Base-by-base conservation (phyloP, 2,329 filamentous ascomycete genomes). In the Hymenoscyphus salicellus region DNA sequence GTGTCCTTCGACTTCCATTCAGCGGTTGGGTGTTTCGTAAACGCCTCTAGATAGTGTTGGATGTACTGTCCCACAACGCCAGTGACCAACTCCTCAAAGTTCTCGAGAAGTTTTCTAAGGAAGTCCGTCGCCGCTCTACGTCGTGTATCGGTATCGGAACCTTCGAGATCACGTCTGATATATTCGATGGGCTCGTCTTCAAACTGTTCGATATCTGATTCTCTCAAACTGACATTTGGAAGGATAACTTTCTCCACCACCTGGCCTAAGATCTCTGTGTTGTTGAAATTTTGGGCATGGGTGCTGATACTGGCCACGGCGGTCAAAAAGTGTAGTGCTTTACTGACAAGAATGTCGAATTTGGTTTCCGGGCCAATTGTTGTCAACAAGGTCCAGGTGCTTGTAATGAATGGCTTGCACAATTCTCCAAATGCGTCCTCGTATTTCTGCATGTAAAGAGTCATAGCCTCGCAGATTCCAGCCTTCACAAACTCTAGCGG, bases 171-270 rank as follows among this genome's bases (percentile, higher is more conserved):
- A 73, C 93, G 86, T 68, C 95, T 86, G 74, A 99, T 99, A 75
- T 96, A 99, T 77, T 99, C 95, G 70, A 99, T 99, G 0, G 95
- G 95, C 80, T 99, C 96, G 75, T 99, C 96, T 76, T 99, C 95
- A 72, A 99, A 98, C 70, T 97, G 84, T 77, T 99, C 95, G 62
- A 97, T 85, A 70, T 99, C 96, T 0, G 93, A 95, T 73, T 97
- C 95, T 70, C 96, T 88, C 66, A 99, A 81, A 17, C 90, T 90
- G 65, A 99, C 87, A 73, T 99, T 99, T 10, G 95, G 94, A 69
- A 99, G 80, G 63, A 99, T 91, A 65, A 98, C 95, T 79, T 97
- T 97, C 77, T 98, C 93, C 10, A 97, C 91, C 61, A 99, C 91
- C 76, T 97, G 90, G 20, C 88, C 87, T 41, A 98, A 81, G 2